Evolutionary conservation across 164 flowering plant genomes (phyloP).

Genomic region (Vitis cinerea): DNA sequence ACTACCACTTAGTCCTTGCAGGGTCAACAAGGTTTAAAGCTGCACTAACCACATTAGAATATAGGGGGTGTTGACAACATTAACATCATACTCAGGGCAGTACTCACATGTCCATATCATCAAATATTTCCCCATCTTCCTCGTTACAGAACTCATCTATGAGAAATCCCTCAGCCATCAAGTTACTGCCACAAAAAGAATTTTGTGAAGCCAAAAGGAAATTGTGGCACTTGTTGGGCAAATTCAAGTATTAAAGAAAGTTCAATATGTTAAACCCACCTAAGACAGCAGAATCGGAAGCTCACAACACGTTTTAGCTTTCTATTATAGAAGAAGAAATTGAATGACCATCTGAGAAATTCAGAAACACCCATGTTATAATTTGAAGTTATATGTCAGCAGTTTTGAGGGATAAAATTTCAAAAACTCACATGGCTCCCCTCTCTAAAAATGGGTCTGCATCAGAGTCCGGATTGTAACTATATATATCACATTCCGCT

Average conservation of each 20-base stretch:
- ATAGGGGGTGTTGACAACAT: too few species aligned
- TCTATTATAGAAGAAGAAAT: conserved; percentile 87
- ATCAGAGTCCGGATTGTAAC: conserved; percentile 76
- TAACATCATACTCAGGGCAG: neutral
- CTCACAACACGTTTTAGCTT: conserved; percentile 86
- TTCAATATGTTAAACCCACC: conserved; percentile 39
- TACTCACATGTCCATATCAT: conserved; percentile 85
- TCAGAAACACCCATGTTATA: conserved; percentile 2
- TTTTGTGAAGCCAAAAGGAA: neutral
- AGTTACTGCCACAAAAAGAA: conserved; percentile 56
- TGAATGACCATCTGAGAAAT: conserved; percentile 86
- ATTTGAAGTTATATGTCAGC: neutral
- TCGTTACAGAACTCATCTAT: conserved; percentile 31
- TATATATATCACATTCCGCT: conserved; percentile 85
- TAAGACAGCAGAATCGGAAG: conserved; percentile 79
- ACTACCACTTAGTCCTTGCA: too few species aligned
- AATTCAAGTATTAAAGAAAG: neutral
- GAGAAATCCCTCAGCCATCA: conserved; percentile 62
- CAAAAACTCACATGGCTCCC: conserved; percentile 73
- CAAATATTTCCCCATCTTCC: conserved; percentile 71
- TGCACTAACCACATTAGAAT: too few species aligned
- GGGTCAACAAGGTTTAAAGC: too few species aligned
- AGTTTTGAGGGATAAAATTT: neutral
- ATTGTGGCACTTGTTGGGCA: neutral
- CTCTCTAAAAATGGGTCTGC: conserved; percentile 82